Conservation (phyloP, 2,329 filamentous ascomycete genomes). For the Alternaria incomplexa region DNA sequence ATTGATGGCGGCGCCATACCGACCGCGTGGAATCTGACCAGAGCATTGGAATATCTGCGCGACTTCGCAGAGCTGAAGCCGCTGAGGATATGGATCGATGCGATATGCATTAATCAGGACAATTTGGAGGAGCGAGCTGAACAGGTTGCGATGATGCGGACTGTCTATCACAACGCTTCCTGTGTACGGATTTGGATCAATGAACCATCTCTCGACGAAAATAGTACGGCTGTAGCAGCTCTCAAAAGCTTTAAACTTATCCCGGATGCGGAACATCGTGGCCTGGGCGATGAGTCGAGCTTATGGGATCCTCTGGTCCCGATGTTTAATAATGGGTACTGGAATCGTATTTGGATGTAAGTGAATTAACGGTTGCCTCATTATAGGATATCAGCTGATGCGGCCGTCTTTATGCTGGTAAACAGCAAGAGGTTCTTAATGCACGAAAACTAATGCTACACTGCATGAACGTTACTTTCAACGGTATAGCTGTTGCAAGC, state of each 20-base stretch:
- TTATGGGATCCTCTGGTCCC: background rate
- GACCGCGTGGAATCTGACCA: background rate
- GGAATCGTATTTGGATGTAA: background rate
- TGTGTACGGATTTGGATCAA: background rate
- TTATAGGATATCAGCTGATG: background rate
- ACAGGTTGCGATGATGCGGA: background rate
- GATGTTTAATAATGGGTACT: background rate
- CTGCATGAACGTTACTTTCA: background rate
- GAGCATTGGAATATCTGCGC: background rate
- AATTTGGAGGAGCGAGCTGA: background rate
- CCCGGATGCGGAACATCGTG: fast-evolving
- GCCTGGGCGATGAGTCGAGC: background rate
- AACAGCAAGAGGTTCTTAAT: background rate
- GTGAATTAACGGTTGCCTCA: background rate
- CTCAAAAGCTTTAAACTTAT: background rate
- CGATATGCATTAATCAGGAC: background rate
- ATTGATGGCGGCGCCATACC: background rate
- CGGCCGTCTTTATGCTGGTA: background rate
- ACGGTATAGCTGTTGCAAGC: background rate
- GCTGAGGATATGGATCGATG: background rate
- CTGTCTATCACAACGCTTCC: background rate
- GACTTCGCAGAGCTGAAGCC: background rate
- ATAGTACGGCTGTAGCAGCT: background rate
- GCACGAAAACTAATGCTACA: background rate
- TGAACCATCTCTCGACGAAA: background rate